phyloP scores from a whole-genome alignment of 306 rosid species.

The Fagus sylvatica region DNA sequence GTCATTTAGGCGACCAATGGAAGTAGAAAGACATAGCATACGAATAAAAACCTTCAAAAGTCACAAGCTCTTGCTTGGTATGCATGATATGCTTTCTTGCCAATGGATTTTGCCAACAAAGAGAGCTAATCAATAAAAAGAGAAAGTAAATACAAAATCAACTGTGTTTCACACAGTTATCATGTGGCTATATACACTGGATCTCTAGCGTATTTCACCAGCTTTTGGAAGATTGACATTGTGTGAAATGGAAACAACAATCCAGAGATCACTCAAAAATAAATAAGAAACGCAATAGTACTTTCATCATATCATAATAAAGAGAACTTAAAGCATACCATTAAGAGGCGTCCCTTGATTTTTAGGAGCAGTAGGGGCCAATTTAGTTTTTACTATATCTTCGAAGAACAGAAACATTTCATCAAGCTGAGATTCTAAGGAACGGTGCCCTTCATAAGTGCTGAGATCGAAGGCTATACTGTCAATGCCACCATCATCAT shows the following conservation, averaged over 20 bases:
- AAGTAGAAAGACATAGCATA: background rate
- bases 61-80: background rate
- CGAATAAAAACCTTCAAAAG: background rate
- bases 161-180: background rate
- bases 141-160: too few species aligned
- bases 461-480: conserved; percentile 24
- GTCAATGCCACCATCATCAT: too few species aligned
- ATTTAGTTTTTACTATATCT: conserved; percentile 21
- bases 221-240: background rate
- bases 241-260: background rate
- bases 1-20: background rate
- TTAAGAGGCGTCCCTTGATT: conserved; percentile 7
- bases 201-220: background rate
- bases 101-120: background rate
- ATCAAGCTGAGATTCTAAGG: conserved; percentile 45
- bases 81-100: background rate
- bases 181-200: background rate
- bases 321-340: conserved; percentile 23
- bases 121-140: background rate
- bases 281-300: background rate
- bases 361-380: background rate
- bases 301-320: too few species aligned
- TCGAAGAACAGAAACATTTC: conserved; percentile 25
- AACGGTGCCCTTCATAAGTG: conserved; percentile 33
- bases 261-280: background rate